phyloP scores from a whole-genome alignment of 306 rosid species.

The Hippophae tibetana region DNA sequence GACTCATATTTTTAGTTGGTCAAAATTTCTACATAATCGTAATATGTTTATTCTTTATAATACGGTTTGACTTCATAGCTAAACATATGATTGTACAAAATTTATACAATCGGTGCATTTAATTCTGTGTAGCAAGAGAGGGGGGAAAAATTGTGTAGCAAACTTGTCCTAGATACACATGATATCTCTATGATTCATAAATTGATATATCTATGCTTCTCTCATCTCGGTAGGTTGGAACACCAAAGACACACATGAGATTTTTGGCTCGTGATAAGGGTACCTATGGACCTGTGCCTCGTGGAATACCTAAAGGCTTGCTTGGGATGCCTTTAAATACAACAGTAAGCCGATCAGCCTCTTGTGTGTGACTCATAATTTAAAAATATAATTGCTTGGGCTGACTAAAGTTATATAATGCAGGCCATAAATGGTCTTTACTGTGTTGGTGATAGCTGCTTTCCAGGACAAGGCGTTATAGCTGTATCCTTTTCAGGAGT shows the following conservation, averaged over 20 bases:
- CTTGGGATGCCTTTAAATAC: conserved; percentile 98
- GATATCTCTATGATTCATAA: not conserved
- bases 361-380: conserved; percentile 11
- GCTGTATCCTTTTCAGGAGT: conserved; percentile 95
- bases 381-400: not conserved
- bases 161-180: not conserved
- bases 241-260: conserved; percentile 88
- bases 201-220: conserved; percentile 5
- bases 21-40: too few species aligned
- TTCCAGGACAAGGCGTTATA: conserved; percentile 98
- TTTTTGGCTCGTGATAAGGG: conserved; percentile 80
- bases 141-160: too few species aligned
- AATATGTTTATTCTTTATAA: too few species aligned
- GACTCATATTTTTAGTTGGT: too few species aligned
- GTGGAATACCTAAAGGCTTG: conserved; percentile 69
- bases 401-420: conserved; percentile 2
- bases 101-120: too few species aligned
- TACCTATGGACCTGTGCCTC: conserved; percentile 98
- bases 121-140: too few species aligned
- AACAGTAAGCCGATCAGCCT: conserved; percentile 47
- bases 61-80: too few species aligned
- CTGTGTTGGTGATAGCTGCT: conserved; percentile 99
- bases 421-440: conserved; percentile 84
- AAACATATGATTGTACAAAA: too few species aligned
- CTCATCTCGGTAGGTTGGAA: conserved; percentile 58